Evolutionary conservation across 1,284 basidiomycete genomes (phyloP).

Genomic region (Rhodotorula sp.): DNA sequence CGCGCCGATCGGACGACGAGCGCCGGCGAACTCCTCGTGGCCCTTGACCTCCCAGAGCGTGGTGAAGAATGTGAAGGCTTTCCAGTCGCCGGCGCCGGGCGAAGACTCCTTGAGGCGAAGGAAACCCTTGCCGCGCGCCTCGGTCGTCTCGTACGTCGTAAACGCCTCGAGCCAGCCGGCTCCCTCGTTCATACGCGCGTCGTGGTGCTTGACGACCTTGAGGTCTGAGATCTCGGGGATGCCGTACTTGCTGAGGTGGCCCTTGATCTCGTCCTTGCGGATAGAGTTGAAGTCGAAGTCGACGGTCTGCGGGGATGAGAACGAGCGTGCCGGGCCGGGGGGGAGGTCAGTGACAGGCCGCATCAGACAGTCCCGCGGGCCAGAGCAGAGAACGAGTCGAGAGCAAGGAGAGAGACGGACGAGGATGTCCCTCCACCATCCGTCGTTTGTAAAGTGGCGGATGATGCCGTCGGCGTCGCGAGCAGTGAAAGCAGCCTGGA

Average conservation of each 20-base stretch:
- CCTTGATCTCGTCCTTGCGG: conserved; percentile 24
- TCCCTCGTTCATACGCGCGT: conserved; percentile 19
- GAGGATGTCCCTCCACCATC: conserved; percentile 42
- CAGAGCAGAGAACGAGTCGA: no score
- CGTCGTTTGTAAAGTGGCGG: conserved; percentile 36
- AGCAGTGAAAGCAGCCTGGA: conserved; percentile 50
- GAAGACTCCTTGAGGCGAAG: conserved; percentile 38
- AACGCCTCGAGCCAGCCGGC: conserved; percentile 42
- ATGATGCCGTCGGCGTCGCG: conserved; percentile 47
- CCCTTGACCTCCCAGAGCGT: conserved; percentile 42
- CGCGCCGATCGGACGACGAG: conserved; percentile 40
- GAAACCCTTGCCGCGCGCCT: conserved; percentile 39
- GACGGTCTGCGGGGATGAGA: conserved; percentile 3
- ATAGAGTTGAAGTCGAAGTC: conserved; percentile 42
- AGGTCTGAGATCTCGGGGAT: conserved; percentile 36
- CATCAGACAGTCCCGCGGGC: no score
- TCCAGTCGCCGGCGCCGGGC: conserved; percentile 37
- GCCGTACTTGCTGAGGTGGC: conserved; percentile 37
- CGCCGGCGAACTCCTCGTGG: conserved; percentile 35
- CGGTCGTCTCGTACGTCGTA: conserved; percentile 40
- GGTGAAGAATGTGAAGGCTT: conserved; percentile 42
- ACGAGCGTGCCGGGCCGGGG: no score
- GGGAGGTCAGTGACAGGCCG: background rate
- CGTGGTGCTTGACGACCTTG: conserved; percentile 21
- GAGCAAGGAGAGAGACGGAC: background rate